Conservation (phyloP, 179 eudicot species). For the Carnegiea gigantea region DNA sequence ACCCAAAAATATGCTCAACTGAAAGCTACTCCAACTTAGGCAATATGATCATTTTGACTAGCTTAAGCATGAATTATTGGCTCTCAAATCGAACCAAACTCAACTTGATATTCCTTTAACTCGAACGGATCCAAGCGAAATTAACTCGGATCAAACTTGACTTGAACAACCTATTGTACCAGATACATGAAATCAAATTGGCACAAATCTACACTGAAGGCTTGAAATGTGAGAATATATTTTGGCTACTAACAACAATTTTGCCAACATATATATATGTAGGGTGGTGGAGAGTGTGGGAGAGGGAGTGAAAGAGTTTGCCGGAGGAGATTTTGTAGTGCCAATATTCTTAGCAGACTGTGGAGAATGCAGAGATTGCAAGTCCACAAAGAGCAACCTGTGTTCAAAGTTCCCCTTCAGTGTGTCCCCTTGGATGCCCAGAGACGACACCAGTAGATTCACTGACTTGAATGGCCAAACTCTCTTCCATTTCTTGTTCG, state of each 20-base stretch:
- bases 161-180: no score
- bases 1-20: no score
- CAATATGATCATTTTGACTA: no score
- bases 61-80: no score
- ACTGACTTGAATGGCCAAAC: slow-evolving; percentile 69
- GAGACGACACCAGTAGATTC: slow-evolving; percentile 80
- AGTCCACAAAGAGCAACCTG: slow-evolving; percentile 69
- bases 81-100: no score
- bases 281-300: slow-evolving; percentile 83
- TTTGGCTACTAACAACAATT: background rate
- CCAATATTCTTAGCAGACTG: slow-evolving; percentile 78
- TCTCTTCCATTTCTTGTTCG: slow-evolving; percentile 55
- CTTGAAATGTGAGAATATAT: background rate
- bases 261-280: no score
- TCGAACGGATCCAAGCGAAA: no score
- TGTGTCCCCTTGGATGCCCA: slow-evolving; percentile 59
- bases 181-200: no score
- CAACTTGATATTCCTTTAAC: no score
- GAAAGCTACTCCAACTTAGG: no score
- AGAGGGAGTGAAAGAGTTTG: slow-evolving; percentile 59
- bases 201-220: no score
- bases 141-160: no score
- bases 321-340: slow-evolving; percentile 70
- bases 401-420: slow-evolving; percentile 65
- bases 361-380: slow-evolving; percentile 72